phyloP scores from a whole-genome alignment of 306 rosid genomes.

The Gleditsia sinensis region DNA sequence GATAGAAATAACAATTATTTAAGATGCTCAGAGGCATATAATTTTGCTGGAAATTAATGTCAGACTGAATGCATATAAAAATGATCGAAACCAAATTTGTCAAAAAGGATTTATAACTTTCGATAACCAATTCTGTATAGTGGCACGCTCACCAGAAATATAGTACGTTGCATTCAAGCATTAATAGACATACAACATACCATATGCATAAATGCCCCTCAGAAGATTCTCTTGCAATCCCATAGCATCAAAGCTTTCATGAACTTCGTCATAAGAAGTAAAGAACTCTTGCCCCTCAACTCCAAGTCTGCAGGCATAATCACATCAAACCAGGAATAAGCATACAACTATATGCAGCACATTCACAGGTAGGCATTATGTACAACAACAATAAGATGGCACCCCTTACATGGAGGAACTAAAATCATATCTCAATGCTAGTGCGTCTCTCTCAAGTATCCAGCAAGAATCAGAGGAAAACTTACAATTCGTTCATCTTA shows the following conservation, averaged over 20 bases:
- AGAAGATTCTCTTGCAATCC: slow-evolving; percentile 81
- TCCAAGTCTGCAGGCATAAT: slow-evolving; percentile 51
- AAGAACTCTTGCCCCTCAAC: slow-evolving; percentile 64
- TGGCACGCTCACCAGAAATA: not conserved
- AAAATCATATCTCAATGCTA: not conserved
- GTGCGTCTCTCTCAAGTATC: slow-evolving; percentile 5
- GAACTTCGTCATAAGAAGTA: slow-evolving; percentile 72
- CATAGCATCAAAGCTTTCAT: slow-evolving; percentile 66
- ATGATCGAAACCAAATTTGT: not conserved
- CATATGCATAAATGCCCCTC: slow-evolving; percentile 77
- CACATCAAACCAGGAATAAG: slow-evolving; percentile 32
- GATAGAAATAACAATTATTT: not conserved
- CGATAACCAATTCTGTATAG: not conserved
- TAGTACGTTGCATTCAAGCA: not conserved
- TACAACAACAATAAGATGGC: not conserved
- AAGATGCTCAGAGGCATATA: not conserved
- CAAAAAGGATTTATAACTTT: not conserved
- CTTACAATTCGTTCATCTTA: slow-evolving; percentile 71
- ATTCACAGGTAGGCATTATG: not conserved
- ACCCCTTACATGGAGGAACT: not conserved
- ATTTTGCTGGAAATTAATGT: not conserved
- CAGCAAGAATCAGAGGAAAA: not conserved
- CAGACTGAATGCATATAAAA: not conserved
- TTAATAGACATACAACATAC: slow-evolving; percentile 50
- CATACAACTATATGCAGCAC: not conserved